Base-by-base conservation (phyloP, 331 rosid species). In the Rosa hybrid region DNA sequence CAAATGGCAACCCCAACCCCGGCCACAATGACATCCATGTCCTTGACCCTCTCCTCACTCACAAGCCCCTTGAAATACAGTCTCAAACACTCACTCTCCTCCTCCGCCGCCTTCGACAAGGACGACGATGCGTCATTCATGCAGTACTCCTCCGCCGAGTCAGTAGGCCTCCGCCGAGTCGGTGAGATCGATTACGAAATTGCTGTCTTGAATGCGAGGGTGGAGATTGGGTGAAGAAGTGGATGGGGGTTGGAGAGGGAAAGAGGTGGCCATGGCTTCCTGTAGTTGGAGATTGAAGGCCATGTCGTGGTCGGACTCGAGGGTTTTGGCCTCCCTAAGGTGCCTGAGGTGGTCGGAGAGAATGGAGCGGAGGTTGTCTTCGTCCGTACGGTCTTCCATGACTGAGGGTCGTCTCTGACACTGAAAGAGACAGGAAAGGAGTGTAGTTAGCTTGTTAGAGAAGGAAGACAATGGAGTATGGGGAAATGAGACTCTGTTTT, bases 1-100 rank as follows among this genome's bases (percentile, higher is more conserved):
- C 94, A 91, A 53, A 92, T 83, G 2, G 92, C 94, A 57, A 91
- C 75, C 8, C 94, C 98, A 69, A 85, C 80, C 23, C 92, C 97
- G 27, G 82, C 88, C 81, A 87, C 8, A 7, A 38, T 60, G 6
- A 27, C 27, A 6, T 38, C 7, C 7, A 46, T 46, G 50, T 11
- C 14, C 13, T 78, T 78, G 74, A 81, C 59, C n/a, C 1, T 64
- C 51, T 87, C 94, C 71, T 78, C 89, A 5, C 90, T 86, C 59
- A 86, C 86, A 77, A 90, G 75, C 10, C 97, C 98, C 82, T 81
- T 90, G 60, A 81, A 79, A 54, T 93, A 91, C 38, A 93, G 74
- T 80, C 87, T 82, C 49, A 76, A 88, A 56, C 65, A 17, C 23
- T 50, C 82, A 27, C 79, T 68, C 48, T 8, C 48, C n/a, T 12